These are phyloP conservation scores for Dipteronia dyeriana DNA, from an alignment of 345 rosid species.

Conservation along the genomic window DNA sequence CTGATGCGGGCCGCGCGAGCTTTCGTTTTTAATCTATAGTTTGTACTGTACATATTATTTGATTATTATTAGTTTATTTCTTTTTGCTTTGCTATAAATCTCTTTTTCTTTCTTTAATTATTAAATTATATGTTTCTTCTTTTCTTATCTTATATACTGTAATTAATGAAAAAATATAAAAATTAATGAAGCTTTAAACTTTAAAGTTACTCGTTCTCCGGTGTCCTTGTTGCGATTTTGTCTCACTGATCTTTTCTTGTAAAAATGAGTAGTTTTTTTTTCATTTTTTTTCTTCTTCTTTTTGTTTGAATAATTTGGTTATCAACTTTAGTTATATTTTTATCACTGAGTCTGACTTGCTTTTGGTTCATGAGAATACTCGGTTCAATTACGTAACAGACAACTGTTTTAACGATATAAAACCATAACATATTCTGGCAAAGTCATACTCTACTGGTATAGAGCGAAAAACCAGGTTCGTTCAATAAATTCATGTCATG, in stretches of 20 bases:
- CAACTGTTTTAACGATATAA: too few relatives aligned
- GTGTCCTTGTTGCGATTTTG: conserved; percentile 8
- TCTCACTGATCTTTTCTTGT: background rate
- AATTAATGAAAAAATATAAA: too few relatives aligned
- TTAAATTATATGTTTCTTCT: background rate
- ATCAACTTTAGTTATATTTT: background rate
- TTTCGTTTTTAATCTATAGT: too few relatives aligned
- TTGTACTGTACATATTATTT: background rate
- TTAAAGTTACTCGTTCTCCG: background rate
- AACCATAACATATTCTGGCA: too few relatives aligned
- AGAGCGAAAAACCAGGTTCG: too few relatives aligned
- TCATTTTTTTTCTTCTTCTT: background rate
- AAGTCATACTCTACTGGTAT: too few relatives aligned
- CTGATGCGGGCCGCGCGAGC: too few relatives aligned
- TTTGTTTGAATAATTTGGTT: background rate
- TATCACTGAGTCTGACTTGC: background rate
- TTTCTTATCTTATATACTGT: background rate
- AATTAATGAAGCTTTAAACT: background rate
- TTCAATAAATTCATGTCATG: too few relatives aligned
- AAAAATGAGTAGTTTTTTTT: background rate
- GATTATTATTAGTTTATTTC: background rate
- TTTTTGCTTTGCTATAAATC: too few relatives aligned
- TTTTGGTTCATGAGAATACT: background rate
- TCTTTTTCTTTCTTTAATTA: background rate
- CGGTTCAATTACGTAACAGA: too few relatives aligned